Conservation (phyloP, 768 basidiomycete genomes). For the Neoboletus brunneissimus region DNA sequence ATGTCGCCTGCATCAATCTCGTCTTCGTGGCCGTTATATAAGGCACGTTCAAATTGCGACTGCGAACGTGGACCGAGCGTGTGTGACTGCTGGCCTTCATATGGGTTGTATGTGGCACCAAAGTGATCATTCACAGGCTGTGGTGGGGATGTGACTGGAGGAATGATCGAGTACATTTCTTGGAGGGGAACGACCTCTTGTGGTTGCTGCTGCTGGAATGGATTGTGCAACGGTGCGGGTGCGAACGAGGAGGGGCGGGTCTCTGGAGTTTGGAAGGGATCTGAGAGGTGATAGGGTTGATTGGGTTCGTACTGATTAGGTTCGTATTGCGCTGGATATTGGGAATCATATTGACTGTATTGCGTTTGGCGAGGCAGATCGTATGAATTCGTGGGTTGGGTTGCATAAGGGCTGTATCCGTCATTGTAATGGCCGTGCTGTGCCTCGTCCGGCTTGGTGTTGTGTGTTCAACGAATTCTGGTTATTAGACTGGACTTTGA, state of each 20-base stretch:
- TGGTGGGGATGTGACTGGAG: constrained; percentile 21
- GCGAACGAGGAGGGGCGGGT: constrained; percentile 16
- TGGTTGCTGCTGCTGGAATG: constrained; percentile 23
- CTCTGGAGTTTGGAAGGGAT: constrained; percentile 30
- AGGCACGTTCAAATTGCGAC: constrained; percentile 22
- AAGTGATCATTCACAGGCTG: constrained; percentile 15
- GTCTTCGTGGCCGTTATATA: constrained; percentile 43
- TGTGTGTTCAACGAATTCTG: constrained; percentile 1
- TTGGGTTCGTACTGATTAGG: constrained; percentile 31
- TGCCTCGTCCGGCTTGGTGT: constrained; percentile 58
- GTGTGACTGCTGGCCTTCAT: constrained; percentile 17
- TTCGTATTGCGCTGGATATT: constrained; percentile 35
- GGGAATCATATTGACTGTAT: constrained; percentile 28
- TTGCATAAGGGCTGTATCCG: constrained; percentile 53
- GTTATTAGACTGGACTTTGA: background rate
- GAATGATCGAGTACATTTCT: constrained; percentile 20
- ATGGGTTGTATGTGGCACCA: constrained; percentile 21
- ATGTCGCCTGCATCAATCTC: constrained; percentile 61
- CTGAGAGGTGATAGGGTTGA: constrained; percentile 40
- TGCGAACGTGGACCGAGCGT: constrained; percentile 25
- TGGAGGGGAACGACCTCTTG: constrained; percentile 20
- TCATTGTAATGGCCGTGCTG: constrained; percentile 66
- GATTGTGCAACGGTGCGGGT: constrained; percentile 18
- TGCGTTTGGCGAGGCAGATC: constrained; percentile 37
- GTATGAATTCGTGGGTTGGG: constrained; percentile 38